A percentile compares a stretch with the other conserved stretches of the same genome.
These are phyloP conservation scores for Trichoderma sp. DNA, from an alignment of 2,329 filamentous ascomycete genomes.

Conservation along the genomic window DNA sequence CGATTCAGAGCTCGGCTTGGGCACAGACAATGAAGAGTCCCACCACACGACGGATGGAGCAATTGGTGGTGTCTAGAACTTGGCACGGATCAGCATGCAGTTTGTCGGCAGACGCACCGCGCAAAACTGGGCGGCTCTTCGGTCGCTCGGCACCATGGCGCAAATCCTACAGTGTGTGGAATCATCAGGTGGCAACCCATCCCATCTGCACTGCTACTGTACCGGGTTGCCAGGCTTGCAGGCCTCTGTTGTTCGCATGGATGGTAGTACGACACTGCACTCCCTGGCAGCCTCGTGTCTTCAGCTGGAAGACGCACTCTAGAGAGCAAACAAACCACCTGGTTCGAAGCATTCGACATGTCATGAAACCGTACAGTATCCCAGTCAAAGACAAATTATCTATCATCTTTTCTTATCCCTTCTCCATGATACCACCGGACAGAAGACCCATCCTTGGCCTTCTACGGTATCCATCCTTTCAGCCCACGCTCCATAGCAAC, in stretches of 20 bases:
- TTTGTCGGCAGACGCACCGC: not conserved
- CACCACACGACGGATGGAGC: slow-evolving; percentile 1
- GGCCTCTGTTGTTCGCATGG: not conserved
- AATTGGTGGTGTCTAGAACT: not conserved
- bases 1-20: not conserved
- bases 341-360: not conserved
- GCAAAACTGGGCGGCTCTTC: not conserved
- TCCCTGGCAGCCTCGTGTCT: not conserved
- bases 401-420: not conserved
- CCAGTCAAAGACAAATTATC: not conserved
- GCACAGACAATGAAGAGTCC: not conserved
- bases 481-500: not conserved
- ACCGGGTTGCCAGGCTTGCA: not conserved
- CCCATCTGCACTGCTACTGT: not conserved
- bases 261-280: not conserved
- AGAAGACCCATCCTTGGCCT: not conserved
- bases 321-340: not conserved
- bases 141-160: not conserved
- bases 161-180: slow-evolving; percentile 3
- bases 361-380: not conserved
- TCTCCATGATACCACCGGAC: not conserved
- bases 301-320: not conserved
- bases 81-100: not conserved
- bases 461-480: not conserved
- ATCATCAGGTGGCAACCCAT: not conserved